Percentiles rank a stretch among this genome's conserved stretches.
Conservation (phyloP, 345 rosid genomes). For the Populus deltoides region DNA sequence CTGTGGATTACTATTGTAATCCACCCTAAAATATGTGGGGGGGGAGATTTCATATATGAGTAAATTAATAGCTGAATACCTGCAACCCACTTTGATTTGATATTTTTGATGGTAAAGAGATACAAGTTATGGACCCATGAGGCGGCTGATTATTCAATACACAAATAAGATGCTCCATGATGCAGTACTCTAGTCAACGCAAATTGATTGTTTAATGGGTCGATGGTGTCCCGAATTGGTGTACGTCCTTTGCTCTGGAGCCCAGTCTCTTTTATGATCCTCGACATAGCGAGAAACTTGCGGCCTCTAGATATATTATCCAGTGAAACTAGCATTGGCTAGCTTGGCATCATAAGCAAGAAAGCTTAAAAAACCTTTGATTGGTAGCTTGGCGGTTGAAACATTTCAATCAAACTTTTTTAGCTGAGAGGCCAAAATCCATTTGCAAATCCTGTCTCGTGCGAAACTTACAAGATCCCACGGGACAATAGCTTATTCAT, state of each 20-base stretch:
- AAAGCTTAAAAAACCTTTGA: neutral
- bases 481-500: neutral
- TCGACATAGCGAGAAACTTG: too few species aligned
- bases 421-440: neutral
- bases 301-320: neutral
- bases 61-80: neutral
- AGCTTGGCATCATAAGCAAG: neutral
- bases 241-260: too few species aligned
- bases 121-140: neutral
- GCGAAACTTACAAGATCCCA: neutral
- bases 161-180: neutral
- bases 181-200: neutral
- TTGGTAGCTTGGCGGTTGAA: conserved; percentile 9
- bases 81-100: neutral
- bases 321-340: neutral
- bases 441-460: neutral
- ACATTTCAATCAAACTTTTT: conserved; percentile 16
- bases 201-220: neutral
- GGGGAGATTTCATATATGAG: too few species aligned
- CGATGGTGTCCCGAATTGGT: too few species aligned
- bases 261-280: neutral
- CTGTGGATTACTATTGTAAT: too few species aligned
- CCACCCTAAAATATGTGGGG: too few species aligned
- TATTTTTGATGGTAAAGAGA: neutral
- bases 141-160: neutral